Base-by-base conservation (phyloP, 1,284 basidiomycete genomes). In the Cutaneotrichosporon daszewskae region DNA sequence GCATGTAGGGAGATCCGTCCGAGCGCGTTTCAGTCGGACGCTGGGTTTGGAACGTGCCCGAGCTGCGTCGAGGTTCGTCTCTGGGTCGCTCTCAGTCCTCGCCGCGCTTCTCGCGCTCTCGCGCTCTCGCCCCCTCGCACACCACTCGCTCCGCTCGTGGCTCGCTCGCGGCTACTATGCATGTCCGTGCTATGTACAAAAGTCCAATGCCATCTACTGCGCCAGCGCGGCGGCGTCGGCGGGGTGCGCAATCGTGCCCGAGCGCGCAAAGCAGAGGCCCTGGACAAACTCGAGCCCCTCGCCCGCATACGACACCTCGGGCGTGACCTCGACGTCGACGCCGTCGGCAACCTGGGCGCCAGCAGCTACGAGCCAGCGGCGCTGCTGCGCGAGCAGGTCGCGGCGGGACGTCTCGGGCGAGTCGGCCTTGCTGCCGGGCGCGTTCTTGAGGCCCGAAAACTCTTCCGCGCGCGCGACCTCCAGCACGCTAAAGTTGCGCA, bases 401-500 rank as follows among this genome's bases (percentile, higher is more conserved):
- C 82, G 77, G 35, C 91, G 78, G 59, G 86, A 91, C 22, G 94
- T 96, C 57, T 85, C 82, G 22, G 91, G 87, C 65, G 89, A 84
- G 69, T 98, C 95, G n/a, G 84, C 77, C n/a, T 85, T 85, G 1
- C 89, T 86, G 1, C 89, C 89, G 1, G 90, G 88, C 2, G 92
- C 94, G 61, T 99, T 99, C 77, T 99, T 99, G 62, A 99, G 74
- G 25, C 92, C 92, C 53, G 86, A 90, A 62, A 99, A 99, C 72
- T 98, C 94, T 49, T 94, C 87, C 49, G 77, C 75, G 39, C 95
- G 78, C 39, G 80, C 79, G 31, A 96, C 90, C 69, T 97, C 92
- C 66, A 97, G 75, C 24, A 97, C 87, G 29, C 84, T 80, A 47
- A 98, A 87, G 43, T 74, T 77, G 59, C 82, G 73, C 34, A 88